phyloP scores from a whole-genome alignment of 2,329 filamentous ascomycete genomes.

The Thielaviopsis punctulata region DNA sequence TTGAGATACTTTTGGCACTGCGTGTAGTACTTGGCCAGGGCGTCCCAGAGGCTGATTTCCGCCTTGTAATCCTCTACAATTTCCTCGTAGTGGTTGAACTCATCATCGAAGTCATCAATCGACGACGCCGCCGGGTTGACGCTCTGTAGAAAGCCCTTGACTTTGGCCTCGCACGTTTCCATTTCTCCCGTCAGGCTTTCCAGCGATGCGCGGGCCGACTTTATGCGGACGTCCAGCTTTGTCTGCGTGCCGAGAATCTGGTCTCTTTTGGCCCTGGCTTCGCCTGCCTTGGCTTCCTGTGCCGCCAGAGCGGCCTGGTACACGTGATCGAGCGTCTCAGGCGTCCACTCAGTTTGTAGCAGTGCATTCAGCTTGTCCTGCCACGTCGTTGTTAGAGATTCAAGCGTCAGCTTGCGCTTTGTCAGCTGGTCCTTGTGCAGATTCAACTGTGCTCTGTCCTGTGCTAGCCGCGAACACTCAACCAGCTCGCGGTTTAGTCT shows the following conservation, averaged over 20 bases:
- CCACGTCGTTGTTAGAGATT: conserved; percentile 63
- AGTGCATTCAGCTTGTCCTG: conserved; percentile 48
- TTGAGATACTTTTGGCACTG: conserved; percentile 49
- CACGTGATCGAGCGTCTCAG: conserved; percentile 49
- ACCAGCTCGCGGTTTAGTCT: conserved; percentile 64
- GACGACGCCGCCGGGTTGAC: conserved; percentile 29
- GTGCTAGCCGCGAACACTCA: conserved; percentile 63
- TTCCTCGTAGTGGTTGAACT: conserved; percentile 32
- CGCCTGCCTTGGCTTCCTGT: conserved; percentile 39
- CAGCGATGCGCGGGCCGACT: conserved; percentile 44
- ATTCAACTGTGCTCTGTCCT: conserved; percentile 70
- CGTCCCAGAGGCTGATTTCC: conserved; percentile 51
- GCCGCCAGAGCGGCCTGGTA: conserved; percentile 47
- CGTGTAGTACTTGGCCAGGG: conserved; percentile 53
- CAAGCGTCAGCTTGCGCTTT: conserved; percentile 55
- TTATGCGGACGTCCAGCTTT: conserved; percentile 57
- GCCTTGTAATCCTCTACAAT: conserved; percentile 45
- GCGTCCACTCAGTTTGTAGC: conserved; percentile 49
- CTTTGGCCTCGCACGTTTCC: conserved; percentile 39
- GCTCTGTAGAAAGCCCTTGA: conserved; percentile 30
- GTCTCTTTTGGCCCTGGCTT: conserved; percentile 55
- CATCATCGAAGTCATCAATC: conserved; percentile 32
- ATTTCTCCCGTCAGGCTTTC: conserved; percentile 47
- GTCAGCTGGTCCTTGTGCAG: conserved; percentile 65
- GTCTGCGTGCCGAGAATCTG: conserved; percentile 54